Evolutionary conservation across 148 eudicot species (phyloP).

Genomic region (Rhododendron henanense): DNA sequence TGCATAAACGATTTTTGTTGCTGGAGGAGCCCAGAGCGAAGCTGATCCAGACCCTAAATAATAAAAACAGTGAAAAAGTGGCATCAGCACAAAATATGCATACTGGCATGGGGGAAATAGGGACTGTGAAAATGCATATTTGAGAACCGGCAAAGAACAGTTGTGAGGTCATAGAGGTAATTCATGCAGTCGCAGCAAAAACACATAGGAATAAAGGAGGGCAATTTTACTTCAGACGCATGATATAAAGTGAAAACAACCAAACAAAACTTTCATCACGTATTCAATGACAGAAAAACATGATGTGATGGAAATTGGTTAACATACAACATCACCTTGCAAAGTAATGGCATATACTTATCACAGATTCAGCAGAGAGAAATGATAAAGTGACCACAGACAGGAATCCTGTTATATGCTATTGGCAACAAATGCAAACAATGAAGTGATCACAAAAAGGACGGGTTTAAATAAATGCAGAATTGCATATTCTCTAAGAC

Average conservation of each 20-base stretch:
- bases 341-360: not conserved
- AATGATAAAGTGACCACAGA: not conserved
- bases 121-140: not conserved
- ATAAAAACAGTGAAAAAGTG: not conserved
- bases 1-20: conserved; percentile 70
- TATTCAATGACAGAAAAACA: not conserved
- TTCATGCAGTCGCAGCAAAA: not conserved
- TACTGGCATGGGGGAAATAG: not conserved
- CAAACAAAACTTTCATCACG: not conserved
- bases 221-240: not conserved
- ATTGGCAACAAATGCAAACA: not conserved
- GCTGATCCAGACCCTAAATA: conserved; percentile 57
- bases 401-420: not conserved
- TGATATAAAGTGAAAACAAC: not conserved
- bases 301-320: not conserved
- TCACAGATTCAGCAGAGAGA: not conserved
- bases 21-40: conserved; percentile 61
- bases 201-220: not conserved
- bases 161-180: not conserved
- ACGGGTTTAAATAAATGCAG: not conserved
- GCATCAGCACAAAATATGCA: not conserved
- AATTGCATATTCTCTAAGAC: not conserved
- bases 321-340: not conserved
- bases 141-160: not conserved
- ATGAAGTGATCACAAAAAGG: not conserved